Percentiles rank a stretch among this genome's conserved stretches.
These are phyloP conservation scores for Neocallimastix lanati DNA, from an alignment of 192 early-diverging fungal species.

Conservation along the genomic window DNA sequence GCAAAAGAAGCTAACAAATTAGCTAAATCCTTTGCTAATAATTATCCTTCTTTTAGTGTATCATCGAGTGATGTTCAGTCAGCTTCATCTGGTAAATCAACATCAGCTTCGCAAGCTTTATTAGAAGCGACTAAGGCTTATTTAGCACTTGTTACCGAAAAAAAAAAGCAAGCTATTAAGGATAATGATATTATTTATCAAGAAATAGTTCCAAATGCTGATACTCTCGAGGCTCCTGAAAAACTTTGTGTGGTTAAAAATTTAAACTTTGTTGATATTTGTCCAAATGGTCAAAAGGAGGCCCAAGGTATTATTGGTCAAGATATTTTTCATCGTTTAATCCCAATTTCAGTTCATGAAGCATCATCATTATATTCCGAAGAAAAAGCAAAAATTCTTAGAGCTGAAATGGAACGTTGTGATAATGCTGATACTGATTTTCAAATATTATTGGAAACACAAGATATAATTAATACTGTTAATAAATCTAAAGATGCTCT, in stretches of 20 bases:
- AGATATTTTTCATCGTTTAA: slow-evolving; percentile 72
- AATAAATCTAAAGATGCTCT: slow-evolving; percentile 50
- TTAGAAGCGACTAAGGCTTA: slow-evolving; percentile 54
- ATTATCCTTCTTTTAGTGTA: slow-evolving; percentile 31
- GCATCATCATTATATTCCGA: slow-evolving; percentile 85
- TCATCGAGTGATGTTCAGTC: slow-evolving; percentile 10
- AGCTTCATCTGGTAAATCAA: slow-evolving; percentile 8
- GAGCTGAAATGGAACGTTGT: slow-evolving; percentile 56
- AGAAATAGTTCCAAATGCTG: slow-evolving; percentile 60
- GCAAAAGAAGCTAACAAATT: slow-evolving; percentile 76
- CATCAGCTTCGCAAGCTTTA: slow-evolving; percentile 46
- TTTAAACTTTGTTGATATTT: slow-evolving; percentile 56
- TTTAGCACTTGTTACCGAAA: slow-evolving; percentile 45
- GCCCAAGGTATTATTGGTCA: slow-evolving; percentile 70
- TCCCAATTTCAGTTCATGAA: slow-evolving; percentile 89
- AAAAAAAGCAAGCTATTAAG: slow-evolving; percentile 40
- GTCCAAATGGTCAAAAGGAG: slow-evolving; percentile 41
- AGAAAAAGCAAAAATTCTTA: slow-evolving; percentile 83
- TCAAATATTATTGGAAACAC: slow-evolving; percentile 59
- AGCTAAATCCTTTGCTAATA: slow-evolving; percentile 42
- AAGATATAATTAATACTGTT: slow-evolving; percentile 65
- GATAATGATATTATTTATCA: slow-evolving; percentile 98
- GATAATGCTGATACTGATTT: slow-evolving; percentile 71
- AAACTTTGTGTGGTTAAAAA: slow-evolving; percentile 69
- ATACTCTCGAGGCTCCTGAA: slow-evolving; percentile 22